Conservation (phyloP, 1,139 yeast species). For the Candida labiduridarum region DNA sequence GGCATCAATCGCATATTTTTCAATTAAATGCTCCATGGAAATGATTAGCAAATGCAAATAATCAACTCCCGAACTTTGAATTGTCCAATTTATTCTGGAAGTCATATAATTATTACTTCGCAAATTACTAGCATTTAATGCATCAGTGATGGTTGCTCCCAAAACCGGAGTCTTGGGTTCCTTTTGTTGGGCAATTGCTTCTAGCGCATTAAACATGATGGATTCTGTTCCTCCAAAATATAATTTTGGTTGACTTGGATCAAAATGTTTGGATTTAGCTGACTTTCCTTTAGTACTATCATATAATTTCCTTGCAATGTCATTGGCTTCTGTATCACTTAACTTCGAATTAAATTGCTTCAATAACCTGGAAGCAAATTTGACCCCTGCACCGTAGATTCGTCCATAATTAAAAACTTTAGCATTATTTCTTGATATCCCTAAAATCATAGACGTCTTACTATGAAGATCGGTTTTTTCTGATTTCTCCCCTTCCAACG, state of each 20-base stretch:
- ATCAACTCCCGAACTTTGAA: conserved; percentile 97
- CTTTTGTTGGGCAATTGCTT: conserved; percentile 82
- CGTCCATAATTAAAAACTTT: conserved; percentile 96
- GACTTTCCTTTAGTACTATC: conserved; percentile 78
- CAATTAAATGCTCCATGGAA: conserved; percentile 82
- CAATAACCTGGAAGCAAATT: conserved; percentile 79
- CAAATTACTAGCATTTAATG: conserved; percentile 68
- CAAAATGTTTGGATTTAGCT: conserved; percentile 26
- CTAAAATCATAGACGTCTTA: conserved; percentile 86
- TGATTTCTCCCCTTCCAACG: conserved; percentile 89
- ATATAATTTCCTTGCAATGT: conserved; percentile 69
- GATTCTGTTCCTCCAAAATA: conserved; percentile 97
- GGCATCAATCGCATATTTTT: conserved; percentile 70
- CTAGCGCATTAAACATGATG: conserved; percentile 84
- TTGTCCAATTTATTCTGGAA: conserved; percentile 95
- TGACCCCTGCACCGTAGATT: conserved; percentile 96
- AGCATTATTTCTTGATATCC: conserved; percentile 89
- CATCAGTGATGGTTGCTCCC: conserved; percentile 92
- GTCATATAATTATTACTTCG: conserved; percentile 73
- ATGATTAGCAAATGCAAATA: conserved; percentile 83
- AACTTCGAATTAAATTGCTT: conserved; percentile 78
- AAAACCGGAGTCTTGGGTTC: conserved; percentile 87
- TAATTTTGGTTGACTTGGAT: conserved; percentile 23
- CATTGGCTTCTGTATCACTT: conserved; percentile 68
- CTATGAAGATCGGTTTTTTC: conserved; percentile 95